phyloP scores from a whole-genome alignment of 441 rosid genomes.

The Jatropha podagrica region DNA sequence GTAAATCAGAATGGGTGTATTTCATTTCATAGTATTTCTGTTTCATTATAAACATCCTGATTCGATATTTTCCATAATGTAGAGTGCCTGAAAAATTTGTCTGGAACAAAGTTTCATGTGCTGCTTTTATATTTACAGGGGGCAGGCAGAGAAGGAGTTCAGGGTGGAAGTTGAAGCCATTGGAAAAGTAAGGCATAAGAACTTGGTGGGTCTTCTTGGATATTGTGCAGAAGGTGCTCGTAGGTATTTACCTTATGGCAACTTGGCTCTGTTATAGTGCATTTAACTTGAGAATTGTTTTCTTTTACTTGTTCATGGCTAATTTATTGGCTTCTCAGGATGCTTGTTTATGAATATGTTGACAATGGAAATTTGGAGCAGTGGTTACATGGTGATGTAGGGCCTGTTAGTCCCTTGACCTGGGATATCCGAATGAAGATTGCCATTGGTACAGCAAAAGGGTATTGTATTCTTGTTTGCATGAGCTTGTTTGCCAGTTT shows the following conservation, averaged over 20 bases:
- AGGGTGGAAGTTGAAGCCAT: conserved; percentile 96
- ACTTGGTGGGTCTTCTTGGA: conserved; percentile 88
- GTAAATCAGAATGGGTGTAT: not conserved
- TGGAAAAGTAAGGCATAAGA: conserved; percentile 93
- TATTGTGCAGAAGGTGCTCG: conserved; percentile 86
- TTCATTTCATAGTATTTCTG: not conserved
- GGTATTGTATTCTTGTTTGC: conserved; percentile 39
- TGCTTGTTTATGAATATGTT: conserved; percentile 91
- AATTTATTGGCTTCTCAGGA: conserved; percentile 41
- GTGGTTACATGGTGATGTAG: conserved; percentile 94
- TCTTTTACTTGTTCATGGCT: not conserved
- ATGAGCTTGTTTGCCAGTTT: not conserved
- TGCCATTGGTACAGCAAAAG: conserved; percentile 92
- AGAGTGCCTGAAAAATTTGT: not conserved
- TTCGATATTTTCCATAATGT: not conserved
- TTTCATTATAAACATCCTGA: not conserved
- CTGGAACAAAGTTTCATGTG: not conserved
- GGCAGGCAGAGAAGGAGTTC: conserved; percentile 96
- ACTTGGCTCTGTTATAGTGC: conserved; percentile 2
- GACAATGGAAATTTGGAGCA: conserved; percentile 97
- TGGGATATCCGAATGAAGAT: conserved; percentile 94
- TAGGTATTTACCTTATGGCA: conserved; percentile 41
- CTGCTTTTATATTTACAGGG: conserved; percentile 43
- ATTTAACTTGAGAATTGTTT: not conserved
- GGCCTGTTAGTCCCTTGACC: conserved; percentile 77